A percentile compares a stretch with the other conserved stretches of the same genome.
Evolutionary conservation across 2,329 filamentous ascomycete species (phyloP).

Genomic region (Aspergillus ustus): DNA sequence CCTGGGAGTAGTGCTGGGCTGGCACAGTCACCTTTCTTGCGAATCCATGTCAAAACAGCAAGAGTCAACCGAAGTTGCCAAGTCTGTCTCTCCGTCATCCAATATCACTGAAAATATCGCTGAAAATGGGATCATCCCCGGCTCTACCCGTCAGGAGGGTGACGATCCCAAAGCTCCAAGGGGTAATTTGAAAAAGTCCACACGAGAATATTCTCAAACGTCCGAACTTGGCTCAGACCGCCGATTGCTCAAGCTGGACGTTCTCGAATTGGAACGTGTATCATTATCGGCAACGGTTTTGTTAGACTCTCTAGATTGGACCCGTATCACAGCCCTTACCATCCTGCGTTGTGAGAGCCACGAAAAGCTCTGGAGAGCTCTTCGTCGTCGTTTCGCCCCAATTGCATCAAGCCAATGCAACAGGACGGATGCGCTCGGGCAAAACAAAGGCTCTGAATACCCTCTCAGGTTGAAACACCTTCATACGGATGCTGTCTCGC

Average conservation of each 20-base stretch:
- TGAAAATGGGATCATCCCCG: neutral
- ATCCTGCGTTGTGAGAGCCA: constrained; percentile 74
- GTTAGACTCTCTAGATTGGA: constrained; percentile 75
- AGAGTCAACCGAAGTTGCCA: neutral
- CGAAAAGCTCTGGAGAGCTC: constrained; percentile 74
- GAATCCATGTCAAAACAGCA: constrained; percentile 12
- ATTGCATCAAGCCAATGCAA: constrained; percentile 20
- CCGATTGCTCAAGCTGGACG: constrained; percentile 66
- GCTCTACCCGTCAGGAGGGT: neutral
- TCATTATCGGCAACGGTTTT: constrained; percentile 74
- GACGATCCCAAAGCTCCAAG: constrained; percentile 10
- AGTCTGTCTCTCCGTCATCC: neutral
- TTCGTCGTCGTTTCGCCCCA: constrained; percentile 66
- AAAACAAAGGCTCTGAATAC: constrained; percentile 52
- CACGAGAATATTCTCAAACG: neutral
- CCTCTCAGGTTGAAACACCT: constrained; percentile 72
- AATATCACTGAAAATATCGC: neutral
- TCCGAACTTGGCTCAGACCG: constrained; percentile 26
- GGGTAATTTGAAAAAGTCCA: constrained; percentile 11
- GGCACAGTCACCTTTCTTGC: constrained; percentile 4
- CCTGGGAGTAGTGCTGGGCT: constrained; percentile 35
- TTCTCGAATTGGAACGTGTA: constrained; percentile 75
- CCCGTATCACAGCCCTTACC: constrained; percentile 70
- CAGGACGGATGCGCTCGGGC: constrained; percentile 10
- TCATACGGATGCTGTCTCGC: constrained; percentile 74